Conservation (phyloP, 805 yeast genomes). For the Ogataea pini region DNA sequence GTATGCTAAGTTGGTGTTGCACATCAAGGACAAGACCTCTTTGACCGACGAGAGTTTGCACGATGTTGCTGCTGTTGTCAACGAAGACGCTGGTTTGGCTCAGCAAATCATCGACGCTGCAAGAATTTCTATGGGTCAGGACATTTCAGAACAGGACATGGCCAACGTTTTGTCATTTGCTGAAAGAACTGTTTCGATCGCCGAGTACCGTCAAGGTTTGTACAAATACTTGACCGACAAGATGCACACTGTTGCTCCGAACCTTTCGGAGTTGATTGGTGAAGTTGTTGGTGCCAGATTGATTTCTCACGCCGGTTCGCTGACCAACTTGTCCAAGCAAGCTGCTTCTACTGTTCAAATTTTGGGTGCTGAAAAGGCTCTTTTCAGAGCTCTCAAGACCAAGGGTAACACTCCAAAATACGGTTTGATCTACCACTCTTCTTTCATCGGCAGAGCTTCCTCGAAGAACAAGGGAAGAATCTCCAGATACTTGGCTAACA, state of each 20-base stretch:
- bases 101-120: conserved; percentile 93
- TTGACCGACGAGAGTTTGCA: conserved; percentile 81
- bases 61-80: conserved; percentile 84
- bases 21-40: conserved; percentile 84
- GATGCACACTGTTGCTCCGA: conserved; percentile 98
- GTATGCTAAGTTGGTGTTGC: conserved; percentile 78
- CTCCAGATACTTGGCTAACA: conserved; percentile 97
- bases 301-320: conserved; percentile 97
- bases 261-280: conserved; percentile 93
- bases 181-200: conserved; percentile 84
- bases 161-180: conserved; percentile 89
- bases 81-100: conserved; percentile 91
- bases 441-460: conserved; percentile 90
- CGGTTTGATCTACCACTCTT: conserved; percentile 93
- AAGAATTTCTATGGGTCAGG: conserved; percentile 98
- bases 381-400: conserved; percentile 93
- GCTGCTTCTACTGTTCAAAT: conserved; percentile 99
- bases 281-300: conserved; percentile 99
- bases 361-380: conserved; percentile 95
- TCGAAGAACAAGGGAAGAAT: conserved; percentile 99
- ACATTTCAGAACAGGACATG: conserved; percentile 93
- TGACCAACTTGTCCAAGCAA: conserved; percentile 93
- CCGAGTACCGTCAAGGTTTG: conserved; percentile 85
- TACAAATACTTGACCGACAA: conserved; percentile 88
- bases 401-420: conserved; percentile 96